Conservation (phyloP, 2,329 filamentous ascomycete genomes). For the Aspergillus brasiliensis region DNA sequence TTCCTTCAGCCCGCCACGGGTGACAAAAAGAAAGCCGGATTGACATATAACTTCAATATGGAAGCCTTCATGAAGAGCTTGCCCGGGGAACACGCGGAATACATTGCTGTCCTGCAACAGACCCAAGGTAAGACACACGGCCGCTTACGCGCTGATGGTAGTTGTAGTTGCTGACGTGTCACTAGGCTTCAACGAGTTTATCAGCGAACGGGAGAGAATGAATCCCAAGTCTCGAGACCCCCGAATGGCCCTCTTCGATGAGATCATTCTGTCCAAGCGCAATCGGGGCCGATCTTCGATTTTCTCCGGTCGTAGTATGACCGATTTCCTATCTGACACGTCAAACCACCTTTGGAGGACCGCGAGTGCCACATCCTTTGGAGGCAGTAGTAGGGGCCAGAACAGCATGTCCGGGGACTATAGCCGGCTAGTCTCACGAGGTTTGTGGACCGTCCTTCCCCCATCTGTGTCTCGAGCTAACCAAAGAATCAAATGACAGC, state of each 20-base stretch:
- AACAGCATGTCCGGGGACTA: conserved; percentile 53
- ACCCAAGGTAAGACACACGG: conserved; percentile 56
- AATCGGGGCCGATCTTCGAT: conserved; percentile 62
- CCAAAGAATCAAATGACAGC: conserved; percentile 54
- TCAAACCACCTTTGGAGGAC: conserved; percentile 66
- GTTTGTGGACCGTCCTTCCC: conserved; percentile 34
- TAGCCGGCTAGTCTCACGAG: conserved; percentile 52
- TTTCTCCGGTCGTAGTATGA: conserved; percentile 53
- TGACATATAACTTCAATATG: conserved; percentile 67
- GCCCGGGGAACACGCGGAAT: conserved; percentile 65
- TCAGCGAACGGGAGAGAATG: conserved; percentile 62
- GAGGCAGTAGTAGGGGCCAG: conserved; percentile 52
- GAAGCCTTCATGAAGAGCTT: conserved; percentile 66
- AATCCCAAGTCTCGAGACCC: conserved; percentile 56
- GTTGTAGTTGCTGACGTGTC: conserved; percentile 16
- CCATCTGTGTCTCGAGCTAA: conserved; percentile 32
- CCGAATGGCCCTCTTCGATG: conserved; percentile 63
- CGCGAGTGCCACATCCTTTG: conserved; percentile 60
- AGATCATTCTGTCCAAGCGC: conserved; percentile 65
- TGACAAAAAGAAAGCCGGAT: conserved; percentile 63
- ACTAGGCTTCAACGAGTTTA: conserved; percentile 64
- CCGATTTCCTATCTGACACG: conserved; percentile 63
- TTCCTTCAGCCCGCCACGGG: conserved; percentile 61
- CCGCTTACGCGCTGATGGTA: background rate
- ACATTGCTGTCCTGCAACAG: conserved; percentile 64